Conservation (phyloP, 768 basidiomycete genomes). For the Podaxis carcinomalis region DNA sequence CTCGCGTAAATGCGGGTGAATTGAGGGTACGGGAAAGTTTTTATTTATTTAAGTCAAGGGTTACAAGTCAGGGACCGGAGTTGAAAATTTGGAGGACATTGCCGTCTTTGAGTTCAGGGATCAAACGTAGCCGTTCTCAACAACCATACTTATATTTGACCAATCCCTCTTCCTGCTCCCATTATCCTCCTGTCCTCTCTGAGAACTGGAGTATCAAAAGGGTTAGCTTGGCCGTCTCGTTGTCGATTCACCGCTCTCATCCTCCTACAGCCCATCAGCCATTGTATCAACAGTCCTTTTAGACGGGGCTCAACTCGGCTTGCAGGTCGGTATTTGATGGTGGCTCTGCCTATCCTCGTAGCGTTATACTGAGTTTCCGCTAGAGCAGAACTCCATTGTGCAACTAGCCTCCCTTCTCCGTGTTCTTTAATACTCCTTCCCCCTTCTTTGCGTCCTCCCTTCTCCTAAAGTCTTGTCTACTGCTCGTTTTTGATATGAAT, state of each 20-base stretch:
- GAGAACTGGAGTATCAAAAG: slow-evolving; percentile 45
- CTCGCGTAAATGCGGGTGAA: slow-evolving; percentile 10
- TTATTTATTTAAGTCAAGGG: slow-evolving; percentile 8
- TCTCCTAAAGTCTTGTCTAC: slow-evolving; percentile 43
- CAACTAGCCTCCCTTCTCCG: slow-evolving; percentile 45
- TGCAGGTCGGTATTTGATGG: slow-evolving; percentile 46
- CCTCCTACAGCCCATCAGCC: slow-evolving; percentile 21
- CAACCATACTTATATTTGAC: slow-evolving; percentile 43
- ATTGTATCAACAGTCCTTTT: slow-evolving; percentile 82
- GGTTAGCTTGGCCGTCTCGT: slow-evolving; percentile 28
- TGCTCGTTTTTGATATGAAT: slow-evolving; percentile 56
- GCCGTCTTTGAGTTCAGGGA: slow-evolving; percentile 47
- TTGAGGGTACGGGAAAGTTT: slow-evolving; percentile 10
- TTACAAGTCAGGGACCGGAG: slow-evolving; percentile 33
- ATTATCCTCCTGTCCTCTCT: slow-evolving; percentile 31
- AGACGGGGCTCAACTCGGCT: slow-evolving; percentile 70
- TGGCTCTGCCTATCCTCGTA: slow-evolving; percentile 19
- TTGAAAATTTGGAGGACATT: slow-evolving; percentile 47
- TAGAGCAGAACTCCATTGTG: slow-evolving; percentile 55
- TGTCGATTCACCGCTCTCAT: slow-evolving; percentile 16
- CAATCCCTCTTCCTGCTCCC: slow-evolving; percentile 24
- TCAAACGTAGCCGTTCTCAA: slow-evolving; percentile 35
- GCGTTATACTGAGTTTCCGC: slow-evolving; percentile 20
- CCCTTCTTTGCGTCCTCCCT: slow-evolving; percentile 51
- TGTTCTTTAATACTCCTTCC: slow-evolving; percentile 28